These are phyloP conservation scores for Apostasia ramifera DNA, from an alignment of 106 monocot genomes.

Conservation along the genomic window DNA sequence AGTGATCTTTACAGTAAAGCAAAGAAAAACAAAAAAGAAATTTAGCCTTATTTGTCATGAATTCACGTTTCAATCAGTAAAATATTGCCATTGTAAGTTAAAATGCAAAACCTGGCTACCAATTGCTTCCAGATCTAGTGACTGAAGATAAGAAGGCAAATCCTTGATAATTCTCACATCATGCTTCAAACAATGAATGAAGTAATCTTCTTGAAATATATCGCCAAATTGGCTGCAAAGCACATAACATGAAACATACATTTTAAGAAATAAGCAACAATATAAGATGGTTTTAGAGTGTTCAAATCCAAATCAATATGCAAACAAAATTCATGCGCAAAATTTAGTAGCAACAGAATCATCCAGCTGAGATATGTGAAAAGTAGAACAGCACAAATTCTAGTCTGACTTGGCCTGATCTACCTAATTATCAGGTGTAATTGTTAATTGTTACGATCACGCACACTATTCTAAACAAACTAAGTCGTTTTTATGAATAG, in stretches of 20 bases:
- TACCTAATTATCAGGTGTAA: too few relatives aligned
- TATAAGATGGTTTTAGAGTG: too few relatives aligned
- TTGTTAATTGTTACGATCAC: too few relatives aligned
- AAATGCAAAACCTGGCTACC: conserved; percentile 45
- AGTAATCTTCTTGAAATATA: conserved; percentile 85
- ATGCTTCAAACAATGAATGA: conserved; percentile 59
- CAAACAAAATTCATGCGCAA: too few relatives aligned
- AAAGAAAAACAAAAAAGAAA: not conserved
- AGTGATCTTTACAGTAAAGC: conserved; percentile 44
- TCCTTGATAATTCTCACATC: conserved; percentile 72
- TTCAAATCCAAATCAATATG: too few relatives aligned
- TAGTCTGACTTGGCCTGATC: too few relatives aligned
- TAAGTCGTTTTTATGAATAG: too few relatives aligned
- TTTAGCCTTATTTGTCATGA: not conserved
- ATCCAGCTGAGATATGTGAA: too few relatives aligned
- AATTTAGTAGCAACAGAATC: too few relatives aligned
- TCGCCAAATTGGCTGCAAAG: conserved; percentile 86
- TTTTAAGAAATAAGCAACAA: too few relatives aligned
- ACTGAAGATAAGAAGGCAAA: conserved; percentile 58
- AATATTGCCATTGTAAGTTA: not conserved
- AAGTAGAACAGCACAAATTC: too few relatives aligned
- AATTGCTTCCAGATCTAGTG: conserved; percentile 63
- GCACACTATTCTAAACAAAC: too few relatives aligned
- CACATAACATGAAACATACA: not conserved
- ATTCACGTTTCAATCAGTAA: not conserved